Base-by-base conservation (phyloP, 257 asterid genomes). In the Salvia rosmarinus region DNA sequence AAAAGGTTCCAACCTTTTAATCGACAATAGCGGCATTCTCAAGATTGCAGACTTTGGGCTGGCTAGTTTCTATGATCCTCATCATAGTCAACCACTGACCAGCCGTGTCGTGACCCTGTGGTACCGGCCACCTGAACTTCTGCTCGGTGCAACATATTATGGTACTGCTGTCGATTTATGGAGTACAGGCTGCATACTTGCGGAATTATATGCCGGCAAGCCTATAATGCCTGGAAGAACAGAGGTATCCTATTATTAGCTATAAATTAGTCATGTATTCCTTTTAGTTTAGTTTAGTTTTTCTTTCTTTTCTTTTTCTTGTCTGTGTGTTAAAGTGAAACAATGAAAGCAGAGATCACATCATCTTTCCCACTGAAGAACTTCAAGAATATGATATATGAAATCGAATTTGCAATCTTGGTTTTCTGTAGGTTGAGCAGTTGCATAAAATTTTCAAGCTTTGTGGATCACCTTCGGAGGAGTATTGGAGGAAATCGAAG, bases 141-240 rank as follows among this genome's bases (percentile, higher is more conserved):
- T 92, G 34, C 97, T 92, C 21, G 98, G 98, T 40, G 97, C 96
- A n/a, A 90, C 97, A 19, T 86, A 84, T 77, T 92, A 90, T 75
- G 86, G 89, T 35, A 82, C 85, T 80, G 92, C 97, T 63, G 98
- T 92, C 63, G 98, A 92, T 85, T 88, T 92, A 73, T 92, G 97
- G 98, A 92, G 98, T 75, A 65, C 96, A 1, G 98, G 98, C 47
- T 92, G 98, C 82, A 92, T 92, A 74, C 88, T 92, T 23, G 96
- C 97, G 42, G 98, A 92, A 80, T 84, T 92, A 79, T 92, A 92
- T 73, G 91, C 96, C 17, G 95, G 98, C 67, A 92, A 92, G 83
- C 97, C 98, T 43, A 90, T 92, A 75, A 92, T 92, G 98, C 97
- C 98, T 11, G 98, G 98, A 58, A 85, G 98, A 79, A 92, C 98